Evolutionary conservation across 495 filamentous ascomycete species (phyloP).

Genomic region (Saxophila tyrrhenica): DNA sequence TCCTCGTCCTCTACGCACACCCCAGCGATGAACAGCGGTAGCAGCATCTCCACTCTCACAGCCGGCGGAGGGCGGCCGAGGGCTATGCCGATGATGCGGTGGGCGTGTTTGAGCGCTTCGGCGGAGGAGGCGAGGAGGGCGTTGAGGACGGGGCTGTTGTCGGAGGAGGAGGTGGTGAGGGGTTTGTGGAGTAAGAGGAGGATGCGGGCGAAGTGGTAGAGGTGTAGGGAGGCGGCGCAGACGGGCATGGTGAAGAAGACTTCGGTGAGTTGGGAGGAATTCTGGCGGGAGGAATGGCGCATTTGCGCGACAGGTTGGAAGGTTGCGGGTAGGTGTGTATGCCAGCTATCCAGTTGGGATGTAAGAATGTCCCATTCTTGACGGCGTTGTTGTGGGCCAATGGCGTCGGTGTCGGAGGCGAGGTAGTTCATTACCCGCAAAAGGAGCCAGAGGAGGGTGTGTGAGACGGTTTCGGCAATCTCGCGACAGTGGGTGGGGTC

Average conservation of each 20-base stretch:
- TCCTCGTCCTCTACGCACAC: constrained; percentile 37
- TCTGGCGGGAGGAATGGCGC: constrained; percentile 1
- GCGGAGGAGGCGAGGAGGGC: constrained; percentile 42
- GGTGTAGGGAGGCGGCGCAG: constrained; percentile 52
- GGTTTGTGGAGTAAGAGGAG: constrained; percentile 52
- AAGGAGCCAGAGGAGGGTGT: constrained; percentile 51
- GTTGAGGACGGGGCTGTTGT: constrained; percentile 32
- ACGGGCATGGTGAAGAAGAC: constrained; percentile 53
- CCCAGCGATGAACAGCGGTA: constrained; percentile 52
- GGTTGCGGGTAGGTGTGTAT: constrained; percentile 43
- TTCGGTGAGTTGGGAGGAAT: constrained; percentile 37
- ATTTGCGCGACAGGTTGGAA: constrained; percentile 43
- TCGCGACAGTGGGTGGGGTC: constrained; percentile 45
- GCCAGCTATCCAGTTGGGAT: constrained; percentile 48
- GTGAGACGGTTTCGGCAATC: constrained; percentile 42
- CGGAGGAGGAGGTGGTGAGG: constrained; percentile 38
- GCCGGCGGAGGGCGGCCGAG: constrained; percentile 43
- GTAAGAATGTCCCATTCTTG: constrained; percentile 45
- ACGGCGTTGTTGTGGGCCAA: constrained; percentile 34
- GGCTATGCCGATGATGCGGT: constrained; percentile 47
- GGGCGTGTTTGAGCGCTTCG: constrained; percentile 45
- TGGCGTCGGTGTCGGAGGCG: constrained; percentile 37
- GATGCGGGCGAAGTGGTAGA: constrained; percentile 55
- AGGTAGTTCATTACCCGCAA: constrained; percentile 53
- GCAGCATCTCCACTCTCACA: constrained; percentile 48